These are phyloP conservation scores for Edaphochlamys debaryana DNA, from an alignment of 139 green algal genomes.

Conservation along the genomic window DNA sequence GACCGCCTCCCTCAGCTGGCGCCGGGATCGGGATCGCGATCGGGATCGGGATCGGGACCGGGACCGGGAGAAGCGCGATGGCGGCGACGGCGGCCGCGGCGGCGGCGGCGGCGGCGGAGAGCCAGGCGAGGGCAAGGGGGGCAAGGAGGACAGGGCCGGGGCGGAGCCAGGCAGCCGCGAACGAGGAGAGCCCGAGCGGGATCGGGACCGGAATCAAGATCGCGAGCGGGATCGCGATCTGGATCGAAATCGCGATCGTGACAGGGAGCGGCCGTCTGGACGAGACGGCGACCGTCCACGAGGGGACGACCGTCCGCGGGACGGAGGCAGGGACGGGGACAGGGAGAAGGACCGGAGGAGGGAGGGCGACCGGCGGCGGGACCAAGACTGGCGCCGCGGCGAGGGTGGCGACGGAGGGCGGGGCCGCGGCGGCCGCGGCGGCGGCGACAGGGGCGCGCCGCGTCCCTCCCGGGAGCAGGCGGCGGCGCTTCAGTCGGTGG, in stretches of 20 bases:
- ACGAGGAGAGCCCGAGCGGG: too few relatives aligned
- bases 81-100: not conserved
- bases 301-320: not conserved
- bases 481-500: slow-evolving; percentile 20
- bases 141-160: not conserved
- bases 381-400: not conserved
- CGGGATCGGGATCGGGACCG: not conserved
- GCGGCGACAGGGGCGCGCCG: not conserved
- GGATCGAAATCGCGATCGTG: not conserved
- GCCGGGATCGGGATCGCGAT: slow-evolving; percentile 23
- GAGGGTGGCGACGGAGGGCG: not conserved
- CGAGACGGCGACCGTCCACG: too few relatives aligned
- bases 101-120: not conserved
- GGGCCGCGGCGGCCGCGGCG: not conserved
- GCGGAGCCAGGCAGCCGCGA: too few relatives aligned
- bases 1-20: slow-evolving; percentile 43
- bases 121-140: too few relatives aligned
- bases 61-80: not conserved
- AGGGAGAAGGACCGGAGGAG: slow-evolving; percentile 1
- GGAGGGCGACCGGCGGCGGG: not conserved
- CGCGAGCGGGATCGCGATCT: slow-evolving; percentile 9
- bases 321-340: slow-evolving; percentile 11
- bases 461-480: slow-evolving; percentile 10
- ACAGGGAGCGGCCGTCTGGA: too few relatives aligned
- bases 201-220: too few relatives aligned